A percentile compares a stretch with the other conserved stretches of the same genome.
phyloP scores from a whole-genome alignment of 257 asterid species.

The Solanum appendiculatum region DNA sequence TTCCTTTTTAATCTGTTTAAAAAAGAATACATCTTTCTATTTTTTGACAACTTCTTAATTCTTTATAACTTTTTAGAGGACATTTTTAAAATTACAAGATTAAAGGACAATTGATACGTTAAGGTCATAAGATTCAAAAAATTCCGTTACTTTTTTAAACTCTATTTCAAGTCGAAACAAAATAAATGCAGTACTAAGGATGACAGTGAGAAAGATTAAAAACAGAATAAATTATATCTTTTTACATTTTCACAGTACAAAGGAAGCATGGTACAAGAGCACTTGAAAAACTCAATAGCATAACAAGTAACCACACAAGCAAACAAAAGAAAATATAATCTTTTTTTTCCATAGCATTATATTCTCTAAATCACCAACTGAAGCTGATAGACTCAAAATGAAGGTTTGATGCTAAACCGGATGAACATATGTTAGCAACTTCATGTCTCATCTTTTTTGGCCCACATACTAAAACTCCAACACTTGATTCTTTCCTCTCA shows the following conservation, averaged over 20 bases:
- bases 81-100: too few species aligned
- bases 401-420: slow-evolving; percentile 55
- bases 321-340: too few species aligned
- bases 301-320: not conserved
- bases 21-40: too few species aligned
- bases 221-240: not conserved
- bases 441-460: slow-evolving; percentile 74
- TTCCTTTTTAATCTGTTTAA: too few species aligned
- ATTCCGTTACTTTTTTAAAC: too few species aligned
- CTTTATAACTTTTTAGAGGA: too few species aligned
- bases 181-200: too few species aligned
- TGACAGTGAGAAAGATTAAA: too few species aligned
- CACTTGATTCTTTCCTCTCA: slow-evolving; percentile 56
- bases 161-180: too few species aligned
- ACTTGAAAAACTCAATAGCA: not conserved
- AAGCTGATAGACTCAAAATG: slow-evolving; percentile 81
- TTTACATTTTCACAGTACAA: not conserved
- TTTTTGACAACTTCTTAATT: too few species aligned
- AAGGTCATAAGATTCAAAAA: too few species aligned
- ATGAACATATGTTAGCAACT: slow-evolving; percentile 64
- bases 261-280: not conserved
- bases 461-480: slow-evolving; percentile 77
- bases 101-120: too few species aligned
- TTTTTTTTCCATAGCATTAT: not conserved
- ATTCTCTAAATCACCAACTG: slow-evolving; percentile 46